Percentiles rank a stretch among this genome's conserved stretches.
Evolutionary conservation across 1,284 basidiomycete genomes (phyloP).

Genomic region (Boletellus deceptivus): DNA sequence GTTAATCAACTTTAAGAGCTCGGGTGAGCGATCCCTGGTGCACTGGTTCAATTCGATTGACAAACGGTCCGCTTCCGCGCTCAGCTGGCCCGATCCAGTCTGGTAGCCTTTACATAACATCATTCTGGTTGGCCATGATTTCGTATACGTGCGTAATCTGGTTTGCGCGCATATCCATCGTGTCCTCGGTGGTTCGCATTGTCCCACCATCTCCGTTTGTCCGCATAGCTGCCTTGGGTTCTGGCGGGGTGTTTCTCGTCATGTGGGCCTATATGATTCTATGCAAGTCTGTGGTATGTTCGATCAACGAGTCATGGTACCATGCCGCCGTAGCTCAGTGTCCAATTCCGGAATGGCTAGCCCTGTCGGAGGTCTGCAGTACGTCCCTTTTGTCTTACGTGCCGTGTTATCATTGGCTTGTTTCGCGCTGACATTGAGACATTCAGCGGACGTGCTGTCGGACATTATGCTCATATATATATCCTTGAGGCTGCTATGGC

Average conservation of each 20-base stretch:
- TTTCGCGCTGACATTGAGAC: neutral
- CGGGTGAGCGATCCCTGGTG: conserved; percentile 12
- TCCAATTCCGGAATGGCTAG: conserved; percentile 19
- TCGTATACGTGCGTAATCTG: conserved; percentile 27
- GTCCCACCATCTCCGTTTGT: conserved; percentile 19
- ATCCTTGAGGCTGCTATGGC: conserved; percentile 27
- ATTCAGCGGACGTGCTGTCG: conserved; percentile 25
- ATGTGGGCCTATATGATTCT: conserved; percentile 24
- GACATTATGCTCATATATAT: conserved; percentile 24
- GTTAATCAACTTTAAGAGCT: conserved; percentile 3
- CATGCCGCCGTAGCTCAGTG: conserved; percentile 6
- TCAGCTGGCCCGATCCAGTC: conserved; percentile 17
- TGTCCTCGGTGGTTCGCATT: conserved; percentile 27
- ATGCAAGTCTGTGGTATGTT: conserved; percentile 20
- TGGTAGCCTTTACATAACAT: conserved; percentile 16
- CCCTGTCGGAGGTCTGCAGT: conserved; percentile 26
- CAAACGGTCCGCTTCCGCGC: neutral
- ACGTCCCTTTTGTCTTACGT: neutral
- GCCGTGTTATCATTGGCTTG: neutral
- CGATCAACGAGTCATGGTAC: conserved; percentile 21
- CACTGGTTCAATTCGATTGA: neutral
- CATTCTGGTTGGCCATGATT: conserved; percentile 21
- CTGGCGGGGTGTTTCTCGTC: conserved; percentile 8
- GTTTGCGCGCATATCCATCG: conserved; percentile 32
- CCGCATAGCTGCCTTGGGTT: neutral